phyloP scores from a whole-genome alignment of 371 early-diverging fungal species.

The Mucor plumbeus region DNA sequence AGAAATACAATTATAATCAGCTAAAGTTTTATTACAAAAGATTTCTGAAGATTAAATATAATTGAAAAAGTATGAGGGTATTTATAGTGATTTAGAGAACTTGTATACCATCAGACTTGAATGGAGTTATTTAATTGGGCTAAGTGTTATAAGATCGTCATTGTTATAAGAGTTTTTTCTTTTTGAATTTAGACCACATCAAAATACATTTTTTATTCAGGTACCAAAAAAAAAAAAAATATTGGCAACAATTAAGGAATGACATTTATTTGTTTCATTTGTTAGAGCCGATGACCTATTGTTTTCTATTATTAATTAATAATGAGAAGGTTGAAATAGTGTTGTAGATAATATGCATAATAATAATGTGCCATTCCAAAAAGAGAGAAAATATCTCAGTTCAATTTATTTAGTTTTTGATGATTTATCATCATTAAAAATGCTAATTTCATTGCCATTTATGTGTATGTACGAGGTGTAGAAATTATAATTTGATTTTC shows the following conservation, averaged over 20 bases:
- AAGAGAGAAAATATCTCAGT: not conserved
- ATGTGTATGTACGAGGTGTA: not conserved
- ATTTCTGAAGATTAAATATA: too few relatives aligned
- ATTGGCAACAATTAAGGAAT: constrained; percentile 7
- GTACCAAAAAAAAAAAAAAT: not conserved
- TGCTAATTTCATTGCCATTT: not conserved
- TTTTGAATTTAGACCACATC: not conserved
- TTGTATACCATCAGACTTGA: too few relatives aligned
- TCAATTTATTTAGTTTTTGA: not conserved
- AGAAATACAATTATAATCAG: too few relatives aligned
- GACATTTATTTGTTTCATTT: constrained; percentile 2
- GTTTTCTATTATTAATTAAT: not conserved
- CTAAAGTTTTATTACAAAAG: too few relatives aligned
- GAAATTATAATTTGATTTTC: not conserved
- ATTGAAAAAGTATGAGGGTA: too few relatives aligned
- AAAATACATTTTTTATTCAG: not conserved
- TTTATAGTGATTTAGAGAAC: too few relatives aligned
- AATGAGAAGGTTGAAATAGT: not conserved
- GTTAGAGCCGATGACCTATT: not conserved
- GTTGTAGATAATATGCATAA: not conserved
- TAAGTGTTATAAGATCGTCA: not conserved
- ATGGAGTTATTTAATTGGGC: too few relatives aligned
- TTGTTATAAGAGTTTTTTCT: not conserved
- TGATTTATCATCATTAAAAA: too few relatives aligned
- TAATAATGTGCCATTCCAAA: constrained; percentile 4